Conservation (phyloP, 2,329 filamentous ascomycete species). For the Talaromyces sp. region DNA sequence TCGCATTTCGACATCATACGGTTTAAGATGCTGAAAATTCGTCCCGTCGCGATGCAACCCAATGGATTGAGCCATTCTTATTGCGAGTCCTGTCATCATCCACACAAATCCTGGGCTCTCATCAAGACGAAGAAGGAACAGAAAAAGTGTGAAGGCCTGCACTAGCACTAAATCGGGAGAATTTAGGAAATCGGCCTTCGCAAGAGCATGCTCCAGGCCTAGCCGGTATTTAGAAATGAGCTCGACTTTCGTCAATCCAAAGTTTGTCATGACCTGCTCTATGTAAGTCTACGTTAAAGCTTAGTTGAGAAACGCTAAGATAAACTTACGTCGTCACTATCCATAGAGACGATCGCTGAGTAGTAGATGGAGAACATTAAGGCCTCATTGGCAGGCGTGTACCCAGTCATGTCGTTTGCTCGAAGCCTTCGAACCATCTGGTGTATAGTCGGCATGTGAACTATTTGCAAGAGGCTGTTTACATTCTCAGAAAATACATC, state of each 20-base stretch:
- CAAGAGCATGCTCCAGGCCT: neutral
- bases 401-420: constrained; percentile 19
- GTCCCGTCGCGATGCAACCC: constrained; percentile 51
- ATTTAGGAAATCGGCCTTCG: constrained; percentile 40
- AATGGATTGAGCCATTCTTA: constrained; percentile 50
- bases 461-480: constrained; percentile 31
- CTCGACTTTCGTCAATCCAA: neutral
- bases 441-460: constrained; percentile 26
- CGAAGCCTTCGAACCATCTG: constrained; percentile 29
- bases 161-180: constrained; percentile 50
- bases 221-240: neutral
- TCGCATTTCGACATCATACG: constrained; percentile 44
- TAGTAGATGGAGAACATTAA: constrained; percentile 55
- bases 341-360: constrained; percentile 51
- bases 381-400: constrained; percentile 45
- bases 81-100: constrained; percentile 46
- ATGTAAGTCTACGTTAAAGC: neutral
- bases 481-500: constrained; percentile 49
- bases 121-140: constrained; percentile 49
- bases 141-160: constrained; percentile 51
- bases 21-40: constrained; percentile 43
- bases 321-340: constrained; percentile 46
- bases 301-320: no score
- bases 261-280: neutral
- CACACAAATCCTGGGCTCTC: constrained; percentile 42